A percentile compares a stretch with the other conserved stretches of the same genome.
Conservation (phyloP, 306 rosid genomes). For the Fagus sylvatica region DNA sequence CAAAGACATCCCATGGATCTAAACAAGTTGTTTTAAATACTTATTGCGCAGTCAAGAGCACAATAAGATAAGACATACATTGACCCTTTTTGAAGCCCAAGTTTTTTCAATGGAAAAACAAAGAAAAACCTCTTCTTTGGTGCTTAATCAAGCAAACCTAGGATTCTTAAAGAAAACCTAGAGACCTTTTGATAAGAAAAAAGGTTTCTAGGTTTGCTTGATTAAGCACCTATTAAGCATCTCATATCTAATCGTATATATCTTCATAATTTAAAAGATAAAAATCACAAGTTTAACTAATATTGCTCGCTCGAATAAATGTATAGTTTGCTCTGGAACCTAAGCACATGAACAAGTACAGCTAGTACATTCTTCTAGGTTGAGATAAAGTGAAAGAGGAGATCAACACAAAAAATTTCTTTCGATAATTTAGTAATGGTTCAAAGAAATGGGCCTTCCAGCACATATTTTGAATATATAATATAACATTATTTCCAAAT, state of each 20-base stretch:
- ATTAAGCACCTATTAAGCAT: too few species aligned
- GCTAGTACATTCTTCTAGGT: too few species aligned
- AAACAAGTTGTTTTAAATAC: neutral
- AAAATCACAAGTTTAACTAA: neutral
- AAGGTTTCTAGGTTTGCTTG: too few species aligned
- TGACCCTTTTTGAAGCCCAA: neutral
- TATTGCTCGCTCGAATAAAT: neutral
- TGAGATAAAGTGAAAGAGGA: neutral
- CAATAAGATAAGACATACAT: neutral
- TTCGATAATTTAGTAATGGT: neutral
- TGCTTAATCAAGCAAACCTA: neutral
- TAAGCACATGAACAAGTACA: too few species aligned
- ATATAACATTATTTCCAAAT: neutral
- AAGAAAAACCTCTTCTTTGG: neutral
- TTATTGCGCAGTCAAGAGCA: neutral
- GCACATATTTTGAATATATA: neutral
- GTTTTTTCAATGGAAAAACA: neutral
- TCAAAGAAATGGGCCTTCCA: neutral
- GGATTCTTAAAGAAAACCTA: neutral
- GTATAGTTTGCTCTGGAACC: too few species aligned
- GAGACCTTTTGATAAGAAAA: neutral
- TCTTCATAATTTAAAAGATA: neutral
- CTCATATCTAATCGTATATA: neutral
- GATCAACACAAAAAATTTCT: neutral
- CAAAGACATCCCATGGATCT: neutral